Evolutionary conservation across 1,139 yeast genomes (phyloP).

Genomic region (Candida tunisiensis): DNA sequence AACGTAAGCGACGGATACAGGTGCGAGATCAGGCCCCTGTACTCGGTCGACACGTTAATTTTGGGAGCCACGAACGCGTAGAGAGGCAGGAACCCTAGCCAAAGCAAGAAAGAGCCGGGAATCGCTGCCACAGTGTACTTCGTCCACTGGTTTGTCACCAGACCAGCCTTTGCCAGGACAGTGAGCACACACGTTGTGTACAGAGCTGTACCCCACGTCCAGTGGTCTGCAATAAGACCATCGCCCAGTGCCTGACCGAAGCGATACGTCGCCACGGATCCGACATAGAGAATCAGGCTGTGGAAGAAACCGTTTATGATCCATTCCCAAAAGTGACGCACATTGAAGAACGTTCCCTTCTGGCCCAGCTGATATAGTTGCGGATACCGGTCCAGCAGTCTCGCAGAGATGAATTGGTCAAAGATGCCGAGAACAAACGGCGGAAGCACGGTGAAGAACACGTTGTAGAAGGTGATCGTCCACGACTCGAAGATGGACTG

Average conservation of each 20-base stretch:
- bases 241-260: slow-evolving; percentile 47
- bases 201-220: slow-evolving; percentile 91
- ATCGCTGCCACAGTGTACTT: slow-evolving; percentile 82
- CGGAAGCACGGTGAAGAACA: slow-evolving; percentile 87
- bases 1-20: slow-evolving; percentile 66
- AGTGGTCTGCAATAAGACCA: slow-evolving; percentile 73
- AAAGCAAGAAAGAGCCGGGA: slow-evolving; percentile 78
- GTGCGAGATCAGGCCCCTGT: slow-evolving; percentile 59
- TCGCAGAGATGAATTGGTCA: slow-evolving; percentile 89
- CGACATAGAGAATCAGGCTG: slow-evolving; percentile 68
- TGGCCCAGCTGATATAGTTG: slow-evolving; percentile 88
- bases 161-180: slow-evolving; percentile 87
- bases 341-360: slow-evolving; percentile 74
- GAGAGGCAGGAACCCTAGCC: slow-evolving; percentile 79
- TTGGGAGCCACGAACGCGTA: slow-evolving; percentile 78
- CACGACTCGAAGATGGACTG: slow-evolving; percentile 95
- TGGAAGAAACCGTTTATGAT: slow-evolving; percentile 89
- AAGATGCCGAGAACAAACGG: slow-evolving; percentile 94
- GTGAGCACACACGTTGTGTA: slow-evolving; percentile 82
- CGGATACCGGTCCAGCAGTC: slow-evolving; percentile 81
- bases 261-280: slow-evolving; percentile 51
- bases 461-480: slow-evolving; percentile 93
- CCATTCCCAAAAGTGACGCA: slow-evolving; percentile 95
- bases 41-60: slow-evolving; percentile 70
- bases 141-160: slow-evolving; percentile 89